Evolutionary conservation across 1,284 basidiomycete species (phyloP).

Genomic region (Anthracocystis panici-leucophaei): DNA sequence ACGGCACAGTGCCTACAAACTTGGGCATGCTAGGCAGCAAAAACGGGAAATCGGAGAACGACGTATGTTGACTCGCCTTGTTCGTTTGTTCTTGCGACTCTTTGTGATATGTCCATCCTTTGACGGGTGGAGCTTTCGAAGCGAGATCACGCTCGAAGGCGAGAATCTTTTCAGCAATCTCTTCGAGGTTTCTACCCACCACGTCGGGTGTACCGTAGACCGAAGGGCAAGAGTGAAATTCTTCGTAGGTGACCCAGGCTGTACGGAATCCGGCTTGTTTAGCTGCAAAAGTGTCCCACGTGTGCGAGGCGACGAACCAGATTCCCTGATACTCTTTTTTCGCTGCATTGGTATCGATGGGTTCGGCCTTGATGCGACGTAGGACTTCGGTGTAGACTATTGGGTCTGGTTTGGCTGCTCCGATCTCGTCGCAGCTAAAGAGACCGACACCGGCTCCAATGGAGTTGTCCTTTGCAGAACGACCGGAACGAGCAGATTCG

Average conservation of each 20-base stretch:
- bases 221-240: slow-evolving; percentile 45
- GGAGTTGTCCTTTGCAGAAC: slow-evolving; percentile 10
- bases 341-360: slow-evolving; percentile 29
- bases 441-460: slow-evolving; percentile 49
- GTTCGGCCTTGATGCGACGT: slow-evolving; percentile 29
- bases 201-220: slow-evolving; percentile 60
- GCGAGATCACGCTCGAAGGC: slow-evolving; percentile 42
- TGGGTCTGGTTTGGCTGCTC: slow-evolving; percentile 58
- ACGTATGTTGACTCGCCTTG: slow-evolving; percentile 50
- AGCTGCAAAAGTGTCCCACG: slow-evolving; percentile 50
- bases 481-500: slow-evolving; percentile 29
- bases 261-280: slow-evolving; percentile 57
- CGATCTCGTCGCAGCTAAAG: slow-evolving; percentile 61
- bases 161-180: slow-evolving; percentile 54
- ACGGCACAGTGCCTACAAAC: slow-evolving; percentile 37
- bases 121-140: background rate
- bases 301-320: slow-evolving; percentile 64
- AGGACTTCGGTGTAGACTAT: slow-evolving; percentile 55
- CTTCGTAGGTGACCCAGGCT: slow-evolving; percentile 63
- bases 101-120: slow-evolving; percentile 38
- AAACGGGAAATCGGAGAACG: slow-evolving; percentile 62
- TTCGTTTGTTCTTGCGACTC: slow-evolving; percentile 22
- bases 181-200: slow-evolving; percentile 49
- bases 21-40: slow-evolving; percentile 49
- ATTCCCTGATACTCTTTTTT: slow-evolving; percentile 44